These are phyloP conservation scores for Handroanthus guayacan DNA, from an alignment of 257 asterid genomes.

Conservation along the genomic window DNA sequence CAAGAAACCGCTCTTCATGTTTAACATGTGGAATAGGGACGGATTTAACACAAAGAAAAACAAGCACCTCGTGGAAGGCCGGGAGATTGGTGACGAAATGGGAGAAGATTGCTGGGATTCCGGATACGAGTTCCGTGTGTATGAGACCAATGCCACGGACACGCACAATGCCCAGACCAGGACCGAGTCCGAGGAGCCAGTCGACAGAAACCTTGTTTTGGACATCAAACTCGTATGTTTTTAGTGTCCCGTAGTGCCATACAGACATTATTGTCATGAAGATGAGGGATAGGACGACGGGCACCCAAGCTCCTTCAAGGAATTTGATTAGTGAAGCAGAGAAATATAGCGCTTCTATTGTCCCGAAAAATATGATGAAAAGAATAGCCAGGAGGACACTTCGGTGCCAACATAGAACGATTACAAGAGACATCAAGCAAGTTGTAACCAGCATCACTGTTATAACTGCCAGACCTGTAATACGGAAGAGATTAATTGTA, in stretches of 20 bases:
- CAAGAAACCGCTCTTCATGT: slow-evolving; percentile 78
- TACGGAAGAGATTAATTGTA: background rate
- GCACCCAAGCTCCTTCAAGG: slow-evolving; percentile 92
- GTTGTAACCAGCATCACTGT: slow-evolving; percentile 93
- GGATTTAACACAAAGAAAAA: slow-evolving; percentile 75
- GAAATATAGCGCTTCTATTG: slow-evolving; percentile 76
- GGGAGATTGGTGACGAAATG: slow-evolving; percentile 87
- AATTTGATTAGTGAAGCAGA: slow-evolving; percentile 78
- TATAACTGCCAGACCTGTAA: slow-evolving; percentile 83
- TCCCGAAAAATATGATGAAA: slow-evolving; percentile 73
- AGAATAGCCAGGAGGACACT: slow-evolving; percentile 55
- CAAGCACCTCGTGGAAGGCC: slow-evolving; percentile 81
- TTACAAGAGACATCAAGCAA: slow-evolving; percentile 87
- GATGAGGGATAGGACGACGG: slow-evolving; percentile 62
- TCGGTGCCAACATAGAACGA: slow-evolving; percentile 87
- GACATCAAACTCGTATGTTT: slow-evolving; percentile 76
- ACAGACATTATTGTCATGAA: slow-evolving; percentile 74
- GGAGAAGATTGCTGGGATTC: slow-evolving; percentile 83
- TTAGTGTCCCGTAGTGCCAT: slow-evolving; percentile 85
- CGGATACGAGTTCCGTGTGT: slow-evolving; percentile 77
- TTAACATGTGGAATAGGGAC: slow-evolving; percentile 78
- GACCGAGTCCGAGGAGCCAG: slow-evolving; percentile 77
- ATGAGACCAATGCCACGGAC: slow-evolving; percentile 86
- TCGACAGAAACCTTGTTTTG: slow-evolving; percentile 85
- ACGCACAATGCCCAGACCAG: slow-evolving; percentile 79